Evolutionary conservation across 129 eudicot species (phyloP).

Genomic region (Ambrosia artemisiifolia): DNA sequence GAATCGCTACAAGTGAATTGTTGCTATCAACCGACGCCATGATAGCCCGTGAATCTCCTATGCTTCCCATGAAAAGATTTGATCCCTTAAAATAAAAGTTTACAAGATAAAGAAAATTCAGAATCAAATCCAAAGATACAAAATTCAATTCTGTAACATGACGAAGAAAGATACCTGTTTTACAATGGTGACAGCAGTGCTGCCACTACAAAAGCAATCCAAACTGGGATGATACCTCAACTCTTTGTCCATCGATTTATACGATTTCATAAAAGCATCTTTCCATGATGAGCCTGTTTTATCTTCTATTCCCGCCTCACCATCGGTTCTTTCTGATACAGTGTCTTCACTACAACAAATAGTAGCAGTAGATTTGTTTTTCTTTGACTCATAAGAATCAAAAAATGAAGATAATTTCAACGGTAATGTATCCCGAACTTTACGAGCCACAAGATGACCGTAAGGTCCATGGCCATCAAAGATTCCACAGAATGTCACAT

Average conservation of each 20-base stretch:
- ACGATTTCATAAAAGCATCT: slow-evolving; percentile 85
- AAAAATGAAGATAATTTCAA: slow-evolving; percentile 61
- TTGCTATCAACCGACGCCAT: slow-evolving; percentile 29
- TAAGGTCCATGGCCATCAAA: slow-evolving; percentile 98
- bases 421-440: slow-evolving; percentile 89
- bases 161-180: slow-evolving; percentile 59
- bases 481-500: slow-evolving; percentile 81
- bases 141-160: background rate
- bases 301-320: slow-evolving; percentile 57
- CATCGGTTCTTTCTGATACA: slow-evolving; percentile 52
- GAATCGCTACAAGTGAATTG: slow-evolving; percentile 30
- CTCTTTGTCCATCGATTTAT: slow-evolving; percentile 92
- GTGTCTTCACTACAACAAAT: slow-evolving; percentile 58
- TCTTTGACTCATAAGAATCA: slow-evolving; percentile 60
- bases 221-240: slow-evolving; percentile 82
- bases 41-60: slow-evolving; percentile 31
- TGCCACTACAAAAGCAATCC: slow-evolving; percentile 97
- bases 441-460: slow-evolving; percentile 91
- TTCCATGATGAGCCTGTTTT: slow-evolving; percentile 55
- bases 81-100: slow-evolving; percentile 22
- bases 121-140: slow-evolving; percentile 3
- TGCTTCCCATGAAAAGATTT: slow-evolving; percentile 35
- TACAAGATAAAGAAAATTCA: slow-evolving; percentile 1
- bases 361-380: slow-evolving; percentile 40
- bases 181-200: slow-evolving; percentile 89